Base-by-base conservation (phyloP, 2,329 filamentous ascomycete genomes). In the Didymellaceae sp. region DNA sequence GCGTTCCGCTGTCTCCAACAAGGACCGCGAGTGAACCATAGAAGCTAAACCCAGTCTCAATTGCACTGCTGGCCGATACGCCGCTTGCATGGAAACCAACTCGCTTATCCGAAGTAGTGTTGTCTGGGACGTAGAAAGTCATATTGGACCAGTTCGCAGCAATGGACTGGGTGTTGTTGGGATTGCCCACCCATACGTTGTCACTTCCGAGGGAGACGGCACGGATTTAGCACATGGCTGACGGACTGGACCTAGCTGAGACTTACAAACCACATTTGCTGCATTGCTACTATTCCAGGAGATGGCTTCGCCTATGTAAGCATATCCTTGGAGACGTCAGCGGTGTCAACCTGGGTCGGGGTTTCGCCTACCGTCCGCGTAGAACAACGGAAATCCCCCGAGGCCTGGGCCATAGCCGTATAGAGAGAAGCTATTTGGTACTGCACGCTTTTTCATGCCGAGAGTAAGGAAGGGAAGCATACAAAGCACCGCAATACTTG, bases 351-450 rank as follows among this genome's bases (percentile, higher is more conserved):
- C 20, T 9, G 5, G 14, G 9, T 2, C 18, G 26, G 8, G 3
- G 3, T n/a, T 9, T 8, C 3, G 30, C 44, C 13, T 52, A 61
- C 62, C 62, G 28, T 58, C 53, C 6, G 52, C 51, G 21, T 61
- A 57, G 35, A 62, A 63, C 18, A 65, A 22, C 4, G 56, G 46
- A n/a, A 58, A 34, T 1, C 62, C 62, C 16, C 61, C 62, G 14
- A 59, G 34, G 5, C 38, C 45, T 20, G 47, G 11, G 6, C 54
- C 57, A 34, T 65, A 65, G 14, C 47, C 61, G 33, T 38, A 65
- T 2, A 65, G 52, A 10, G 48, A 11, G 32, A 63, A 63, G 2
- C 22, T 22, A 3, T 44, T 40, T 5, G 54, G 24, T 3, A 47
- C 45, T 3, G 52, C 38, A 17, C 55, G 57, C 32, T 52, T 55